Base-by-base conservation (phyloP, 2,329 filamentous ascomycete genomes). In the Diaporthe nobilis region DNA sequence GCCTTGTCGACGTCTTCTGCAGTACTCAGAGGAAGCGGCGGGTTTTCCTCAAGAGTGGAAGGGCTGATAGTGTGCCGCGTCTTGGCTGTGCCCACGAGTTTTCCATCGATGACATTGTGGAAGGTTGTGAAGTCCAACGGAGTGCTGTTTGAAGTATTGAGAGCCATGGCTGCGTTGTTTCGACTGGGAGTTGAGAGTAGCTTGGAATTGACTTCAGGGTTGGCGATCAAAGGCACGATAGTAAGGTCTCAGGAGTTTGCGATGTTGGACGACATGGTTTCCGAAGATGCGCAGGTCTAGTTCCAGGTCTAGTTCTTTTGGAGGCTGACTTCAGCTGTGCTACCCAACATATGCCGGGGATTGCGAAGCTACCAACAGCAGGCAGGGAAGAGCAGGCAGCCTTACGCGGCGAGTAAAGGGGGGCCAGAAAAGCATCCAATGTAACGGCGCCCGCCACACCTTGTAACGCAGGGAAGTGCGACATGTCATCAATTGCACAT, bases 81-180 rank as follows among this genome's bases (percentile, higher is more conserved):
- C 47, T 72, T 58, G 28, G 20, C 31, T 17, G 28, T 57, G 39
- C 39, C 39, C 9, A 31, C 55, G 31, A 44, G 25, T 44, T 60
- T 53, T 34, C 68, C 68, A 44, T 57, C 68, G 39, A 72, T 72
- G 34, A 58, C 55, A 72, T 72, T 72, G 34, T 44, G 60, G 12
- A 63, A 63, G 13, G 60, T 63, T 31, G 60, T 63, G 6, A 63
- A 63, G 39, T 63, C 60, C 39, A 57, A 72, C n/a, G 34, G 28
- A 44, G 60, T 63, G 60, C 25, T 28, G 39, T 63, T 44, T 7
- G 60, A 44, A 47, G 12, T 28, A 28, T 63, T 44, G 39, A n/a
- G 12, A 44, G 60, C 60, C 60, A 63, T 63, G 39, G 22, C 60
- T 63, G 39, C 37, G 34, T 63, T 31, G n/a, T 31, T 63, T 28